These are phyloP conservation scores for Irpex sp. DNA, from an alignment of 1,284 basidiomycete species.

Conservation along the genomic window DNA sequence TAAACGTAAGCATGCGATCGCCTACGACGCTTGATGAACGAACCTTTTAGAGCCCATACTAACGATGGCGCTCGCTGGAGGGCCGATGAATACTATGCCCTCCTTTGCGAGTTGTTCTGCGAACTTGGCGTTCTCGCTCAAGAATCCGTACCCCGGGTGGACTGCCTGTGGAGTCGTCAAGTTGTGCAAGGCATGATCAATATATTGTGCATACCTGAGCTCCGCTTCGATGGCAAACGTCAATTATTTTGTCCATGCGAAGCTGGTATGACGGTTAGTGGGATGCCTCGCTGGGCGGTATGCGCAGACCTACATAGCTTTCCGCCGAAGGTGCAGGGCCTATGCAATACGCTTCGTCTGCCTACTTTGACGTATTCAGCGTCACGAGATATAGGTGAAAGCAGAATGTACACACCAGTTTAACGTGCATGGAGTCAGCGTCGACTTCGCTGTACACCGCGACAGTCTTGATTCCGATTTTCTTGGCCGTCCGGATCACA, in stretches of 20 bases:
- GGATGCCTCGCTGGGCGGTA: not conserved
- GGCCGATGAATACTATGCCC: conserved; percentile 94
- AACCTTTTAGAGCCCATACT: conserved; percentile 90
- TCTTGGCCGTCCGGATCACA: conserved; percentile 85
- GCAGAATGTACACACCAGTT: conserved; percentile 40
- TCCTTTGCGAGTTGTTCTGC: conserved; percentile 81
- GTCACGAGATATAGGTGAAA: not conserved
- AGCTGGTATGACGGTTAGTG: conserved; percentile 44
- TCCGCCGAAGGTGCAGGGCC: conserved; percentile 85
- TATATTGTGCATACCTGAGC: conserved; percentile 59
- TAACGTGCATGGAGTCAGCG: conserved; percentile 71
- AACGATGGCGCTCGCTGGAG: conserved; percentile 88
- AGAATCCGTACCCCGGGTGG: conserved; percentile 85
- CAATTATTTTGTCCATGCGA: conserved; percentile 83
- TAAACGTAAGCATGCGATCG: not conserved
- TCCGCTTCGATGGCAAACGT: conserved; percentile 72
- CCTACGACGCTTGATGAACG: not conserved
- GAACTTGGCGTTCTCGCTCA: conserved; percentile 91
- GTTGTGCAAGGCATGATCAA: not conserved
- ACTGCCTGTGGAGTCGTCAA: conserved; percentile 48
- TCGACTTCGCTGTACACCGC: conserved; percentile 90
- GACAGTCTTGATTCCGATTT: conserved; percentile 84
- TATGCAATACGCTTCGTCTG: conserved; percentile 95
- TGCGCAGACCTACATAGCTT: conserved; percentile 66
- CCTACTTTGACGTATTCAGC: conserved; percentile 37